Evolutionary conservation across 2,329 filamentous ascomycete genomes (phyloP), one percentile per base, ranked within the genome.

Genomic region (Diaporthe velutina): DNA sequence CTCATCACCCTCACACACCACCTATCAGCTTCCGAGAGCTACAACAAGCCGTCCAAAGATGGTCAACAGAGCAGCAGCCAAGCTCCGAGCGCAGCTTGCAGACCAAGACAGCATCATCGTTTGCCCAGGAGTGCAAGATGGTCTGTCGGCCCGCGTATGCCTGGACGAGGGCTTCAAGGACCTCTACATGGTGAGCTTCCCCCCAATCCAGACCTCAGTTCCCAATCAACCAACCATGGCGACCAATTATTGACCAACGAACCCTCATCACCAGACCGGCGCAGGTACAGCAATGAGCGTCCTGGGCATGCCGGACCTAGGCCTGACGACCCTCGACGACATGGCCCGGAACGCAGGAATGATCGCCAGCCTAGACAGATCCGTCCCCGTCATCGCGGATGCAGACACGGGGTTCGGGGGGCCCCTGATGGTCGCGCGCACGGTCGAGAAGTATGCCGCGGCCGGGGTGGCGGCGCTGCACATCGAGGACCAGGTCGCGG

Each of bases 41-140:
- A 40, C 10, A 40, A 6, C 19, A 8, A 33, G 28, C 30, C 12
- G 10, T 38, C 22, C 86, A 71, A 64, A 48, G 57, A 78, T 77
- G 77, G 73, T 75, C 38, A 78, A 78, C 74, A 76, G 76, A 67
- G 78, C 77, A 67, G 78, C 77, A n/a, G 66, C 83, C 25, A 83
- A 80, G 77, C 84, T 88, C 55, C 84, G 86, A 61, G 79, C 83
- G 58, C 83, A 84, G 68, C 79, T 88, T 19, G 78, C 80, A 1
- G 82, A 85, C 25, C 78, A 81, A 19, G 79, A 83, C 40, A 82
- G 84, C 64, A 83, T 88, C 58, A 79, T 93, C 52, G 86, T 92
- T 3, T 91, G 89, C 70, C 92, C 91, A 0, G 92, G 92, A 42
- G 91, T 94, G 3, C 93, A 93, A 79, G 92, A 94, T 84, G 92